phyloP scores from a whole-genome alignment of 208 protist genomes.

The Trypanosoma melophagium region DNA sequence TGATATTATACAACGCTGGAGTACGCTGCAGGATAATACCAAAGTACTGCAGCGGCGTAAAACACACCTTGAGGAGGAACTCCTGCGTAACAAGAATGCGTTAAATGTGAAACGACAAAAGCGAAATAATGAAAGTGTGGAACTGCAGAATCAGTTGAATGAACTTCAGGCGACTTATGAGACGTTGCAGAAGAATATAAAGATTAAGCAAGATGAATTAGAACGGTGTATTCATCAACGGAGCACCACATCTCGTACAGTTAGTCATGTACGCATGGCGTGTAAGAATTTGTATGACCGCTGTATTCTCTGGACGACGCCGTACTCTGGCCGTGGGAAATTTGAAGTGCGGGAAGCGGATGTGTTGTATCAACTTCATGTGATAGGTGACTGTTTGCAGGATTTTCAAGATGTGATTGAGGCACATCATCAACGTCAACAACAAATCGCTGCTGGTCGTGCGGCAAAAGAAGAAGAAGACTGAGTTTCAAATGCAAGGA shows the following conservation, averaged over 20 bases:
- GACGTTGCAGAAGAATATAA: conserved; percentile 83
- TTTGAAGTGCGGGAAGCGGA: conserved; percentile 61
- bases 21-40: conserved; percentile 90
- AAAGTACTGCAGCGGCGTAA: conserved; percentile 90
- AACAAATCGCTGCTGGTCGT: conserved; percentile 23
- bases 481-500: not conserved
- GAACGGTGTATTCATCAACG: conserved; percentile 89
- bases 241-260: conserved; percentile 81
- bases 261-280: conserved; percentile 91
- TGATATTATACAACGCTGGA: conserved; percentile 91
- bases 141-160: conserved; percentile 89
- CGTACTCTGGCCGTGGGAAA: conserved; percentile 78
- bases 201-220: conserved; percentile 86
- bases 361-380: conserved; percentile 82
- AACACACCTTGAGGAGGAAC: conserved; percentile 88
- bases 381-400: conserved; percentile 89
- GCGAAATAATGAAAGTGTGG: conserved; percentile 83
- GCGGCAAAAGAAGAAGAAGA: conserved; percentile 24
- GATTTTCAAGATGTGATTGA: conserved; percentile 86
- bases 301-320: conserved; percentile 72
- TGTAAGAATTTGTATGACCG: conserved; percentile 89
- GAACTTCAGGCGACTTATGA: conserved; percentile 87
- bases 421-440: conserved; percentile 57
- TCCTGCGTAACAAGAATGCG: conserved; percentile 85
- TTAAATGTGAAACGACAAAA: conserved; percentile 78